Evolutionary conservation across 2,329 filamentous ascomycete genomes (phyloP), one percentile per base, ranked within the genome.

Genomic region (Acrocalymma vagum): DNA sequence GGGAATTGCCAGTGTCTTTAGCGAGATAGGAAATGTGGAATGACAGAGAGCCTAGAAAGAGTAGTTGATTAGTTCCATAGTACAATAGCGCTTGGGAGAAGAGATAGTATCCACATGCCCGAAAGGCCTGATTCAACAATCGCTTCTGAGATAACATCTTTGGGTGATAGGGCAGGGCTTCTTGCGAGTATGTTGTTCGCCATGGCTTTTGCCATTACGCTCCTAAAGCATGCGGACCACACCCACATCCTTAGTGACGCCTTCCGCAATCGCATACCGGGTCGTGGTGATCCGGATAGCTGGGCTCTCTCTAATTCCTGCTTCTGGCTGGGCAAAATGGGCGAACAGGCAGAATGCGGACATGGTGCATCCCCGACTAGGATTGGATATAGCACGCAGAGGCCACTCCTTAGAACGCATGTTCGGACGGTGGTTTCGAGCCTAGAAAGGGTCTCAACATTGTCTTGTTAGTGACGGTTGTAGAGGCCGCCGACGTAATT

Each of bases 341-440:
- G 42, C 29, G 43, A n/a, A 53, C 51, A 58, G 53, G 57, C 50
- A 58, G 44, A 62, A 58, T 53, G 41, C 33, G 39, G 20, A 38
- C 50, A 55, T 58, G 55, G 59, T 33, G 32, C 40, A 60, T 50
- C 53, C 45, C n/a, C 35, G 29, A 53, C 42, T 37, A 25, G 41
- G n/a, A 25, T 28, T 32, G 32, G 31, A 52, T 51, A 60, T 57
- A 58, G 27, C 42, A 46, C 52, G 56, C 53, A 41, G 36, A 48
- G 40, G 39, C 55, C 29, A n/a, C 43, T 38, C 28, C 52, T 48
- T 63, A 61, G 60, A 65, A 64, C 56, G 44, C 50, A 36, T 58
- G 60, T 63, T 64, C 56, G 42, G 39, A 31, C 38, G 28, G 21
- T 38, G 29, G 22, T n/a, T n/a, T n/a, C n/a, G n/a, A n/a, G n/a